A percentile compares a stretch with the other conserved stretches of the same genome.
phyloP scores from a whole-genome alignment of 805 yeast species.

The Barnettozyma siamensis region DNA sequence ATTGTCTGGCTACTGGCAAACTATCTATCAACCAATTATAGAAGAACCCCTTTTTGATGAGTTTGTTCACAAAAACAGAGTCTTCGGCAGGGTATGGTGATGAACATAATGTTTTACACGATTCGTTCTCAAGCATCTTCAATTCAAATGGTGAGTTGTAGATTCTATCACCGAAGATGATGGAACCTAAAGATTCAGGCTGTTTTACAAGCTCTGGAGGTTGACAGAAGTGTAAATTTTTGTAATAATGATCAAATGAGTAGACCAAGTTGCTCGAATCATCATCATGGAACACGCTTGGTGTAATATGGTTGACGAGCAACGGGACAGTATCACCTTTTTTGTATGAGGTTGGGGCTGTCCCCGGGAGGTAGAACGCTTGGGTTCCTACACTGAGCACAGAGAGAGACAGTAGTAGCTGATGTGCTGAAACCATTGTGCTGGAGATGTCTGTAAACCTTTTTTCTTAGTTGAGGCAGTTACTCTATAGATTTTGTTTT shows the following conservation, averaged over 20 bases:
- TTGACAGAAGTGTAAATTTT: constrained; percentile 74
- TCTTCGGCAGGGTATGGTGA: constrained; percentile 56
- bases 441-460: no score
- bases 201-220: constrained; percentile 57
- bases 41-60: constrained; percentile 75
- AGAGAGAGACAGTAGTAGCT: background rate
- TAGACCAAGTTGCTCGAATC: constrained; percentile 51
- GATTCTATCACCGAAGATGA: constrained; percentile 92
- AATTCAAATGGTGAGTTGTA: constrained; percentile 86
- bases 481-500: no score
- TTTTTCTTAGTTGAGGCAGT: no score
- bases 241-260: constrained; percentile 79
- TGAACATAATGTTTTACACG: constrained; percentile 66
- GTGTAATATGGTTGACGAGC: constrained; percentile 86
- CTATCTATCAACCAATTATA: constrained; percentile 96
- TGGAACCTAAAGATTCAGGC: constrained; percentile 86
- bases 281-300: constrained; percentile 46
- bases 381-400: constrained; percentile 5
- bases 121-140: constrained; percentile 65
- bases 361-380: constrained; percentile 91
- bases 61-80: constrained; percentile 67
- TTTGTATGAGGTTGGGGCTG: constrained; percentile 86
- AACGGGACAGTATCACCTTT: constrained; percentile 70
- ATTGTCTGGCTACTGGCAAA: constrained; percentile 76
- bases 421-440: background rate